Percentiles rank a stretch among this genome's conserved stretches.
Evolutionary conservation across 371 early-diverging fungal species (phyloP).

Genomic region (Mortierella polycephala): DNA sequence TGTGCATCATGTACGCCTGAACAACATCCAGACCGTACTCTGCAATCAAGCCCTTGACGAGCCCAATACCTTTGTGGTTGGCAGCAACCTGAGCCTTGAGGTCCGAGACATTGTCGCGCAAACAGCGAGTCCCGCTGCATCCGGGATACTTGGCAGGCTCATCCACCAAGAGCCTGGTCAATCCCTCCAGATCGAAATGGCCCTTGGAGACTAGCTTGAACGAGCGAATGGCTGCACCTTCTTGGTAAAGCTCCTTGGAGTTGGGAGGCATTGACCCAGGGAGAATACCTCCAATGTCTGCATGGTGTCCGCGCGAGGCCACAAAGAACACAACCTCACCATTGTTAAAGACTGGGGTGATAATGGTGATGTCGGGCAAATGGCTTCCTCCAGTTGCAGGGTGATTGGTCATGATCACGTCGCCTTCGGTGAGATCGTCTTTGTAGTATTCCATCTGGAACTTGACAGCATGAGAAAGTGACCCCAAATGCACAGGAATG

Average conservation of each 20-base stretch:
- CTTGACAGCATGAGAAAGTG: constrained; percentile 92
- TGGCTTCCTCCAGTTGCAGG: constrained; percentile 97
- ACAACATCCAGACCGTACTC: constrained; percentile 91
- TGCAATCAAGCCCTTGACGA: constrained; percentile 82
- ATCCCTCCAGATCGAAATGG: constrained; percentile 80
- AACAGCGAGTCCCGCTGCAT: constrained; percentile 88
- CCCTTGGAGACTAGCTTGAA: constrained; percentile 89
- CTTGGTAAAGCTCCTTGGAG: constrained; percentile 91
- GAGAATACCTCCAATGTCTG: constrained; percentile 93
- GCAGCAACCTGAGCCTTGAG: constrained; percentile 96
- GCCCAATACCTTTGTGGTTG: constrained; percentile 91
- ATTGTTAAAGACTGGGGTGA: constrained; percentile 94
- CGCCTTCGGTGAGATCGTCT: constrained; percentile 79
- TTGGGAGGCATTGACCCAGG: constrained; percentile 87
- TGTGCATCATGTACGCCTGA: constrained; percentile 93
- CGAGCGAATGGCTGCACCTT: constrained; percentile 92
- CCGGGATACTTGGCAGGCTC: constrained; percentile 88
- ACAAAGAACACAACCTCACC: constrained; percentile 92
- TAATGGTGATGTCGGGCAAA: constrained; percentile 95
- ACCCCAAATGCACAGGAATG: constrained; percentile 96
- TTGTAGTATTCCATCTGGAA: constrained; percentile 86
- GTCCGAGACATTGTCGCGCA: constrained; percentile 92
- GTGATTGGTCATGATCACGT: constrained; percentile 95
- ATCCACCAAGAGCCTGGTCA: constrained; percentile 76
- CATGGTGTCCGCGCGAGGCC: constrained; percentile 96